phyloP scores from a whole-genome alignment of 345 rosid genomes.

The Syzygium aromaticum region DNA sequence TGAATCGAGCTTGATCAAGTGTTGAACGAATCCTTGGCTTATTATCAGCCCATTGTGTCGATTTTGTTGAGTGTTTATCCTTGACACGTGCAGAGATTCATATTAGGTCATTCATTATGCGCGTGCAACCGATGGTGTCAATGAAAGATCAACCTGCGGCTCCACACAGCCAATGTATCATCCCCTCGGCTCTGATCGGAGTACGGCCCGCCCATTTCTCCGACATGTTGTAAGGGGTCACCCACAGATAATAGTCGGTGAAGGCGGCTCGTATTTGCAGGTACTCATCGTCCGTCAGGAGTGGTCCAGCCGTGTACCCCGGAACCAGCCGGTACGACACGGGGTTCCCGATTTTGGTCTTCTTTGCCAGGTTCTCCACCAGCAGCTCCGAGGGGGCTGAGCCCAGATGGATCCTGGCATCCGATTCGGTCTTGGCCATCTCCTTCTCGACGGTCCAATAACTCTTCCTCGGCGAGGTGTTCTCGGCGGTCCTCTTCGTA shows the following conservation, averaged over 20 bases:
- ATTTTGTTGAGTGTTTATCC: not conserved
- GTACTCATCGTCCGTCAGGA: slow-evolving; percentile 27
- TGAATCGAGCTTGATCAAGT: not conserved
- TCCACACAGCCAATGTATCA: slow-evolving; percentile 67
- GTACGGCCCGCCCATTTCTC: slow-evolving; percentile 73
- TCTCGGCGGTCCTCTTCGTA: slow-evolving; percentile 16
- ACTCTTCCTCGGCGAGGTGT: slow-evolving; percentile 36
- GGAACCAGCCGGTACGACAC: no score
- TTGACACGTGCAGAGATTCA: not conserved
- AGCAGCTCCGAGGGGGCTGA: slow-evolving; percentile 44
- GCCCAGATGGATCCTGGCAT: slow-evolving; percentile 39
- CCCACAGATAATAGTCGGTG: slow-evolving; percentile 55
- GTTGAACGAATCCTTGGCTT: not conserved
- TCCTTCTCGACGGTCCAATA: slow-evolving; percentile 55
- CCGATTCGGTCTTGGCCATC: slow-evolving; percentile 54
- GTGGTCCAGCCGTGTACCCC: no score
- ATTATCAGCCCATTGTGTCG: not conserved
- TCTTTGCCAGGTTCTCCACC: slow-evolving; percentile 51
- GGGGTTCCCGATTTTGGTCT: slow-evolving; percentile 23
- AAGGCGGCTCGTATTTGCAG: slow-evolving; percentile 53
- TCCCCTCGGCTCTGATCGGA: slow-evolving; percentile 74
- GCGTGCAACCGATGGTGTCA: not conserved
- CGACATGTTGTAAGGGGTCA: slow-evolving; percentile 59
- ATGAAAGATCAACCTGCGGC: slow-evolving; percentile 23
- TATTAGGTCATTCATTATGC: not conserved